Evolutionary conservation across 2,329 filamentous ascomycete species (phyloP), one percentile per base, ranked within the genome.

Genomic region (Rutstroemia sp.): DNA sequence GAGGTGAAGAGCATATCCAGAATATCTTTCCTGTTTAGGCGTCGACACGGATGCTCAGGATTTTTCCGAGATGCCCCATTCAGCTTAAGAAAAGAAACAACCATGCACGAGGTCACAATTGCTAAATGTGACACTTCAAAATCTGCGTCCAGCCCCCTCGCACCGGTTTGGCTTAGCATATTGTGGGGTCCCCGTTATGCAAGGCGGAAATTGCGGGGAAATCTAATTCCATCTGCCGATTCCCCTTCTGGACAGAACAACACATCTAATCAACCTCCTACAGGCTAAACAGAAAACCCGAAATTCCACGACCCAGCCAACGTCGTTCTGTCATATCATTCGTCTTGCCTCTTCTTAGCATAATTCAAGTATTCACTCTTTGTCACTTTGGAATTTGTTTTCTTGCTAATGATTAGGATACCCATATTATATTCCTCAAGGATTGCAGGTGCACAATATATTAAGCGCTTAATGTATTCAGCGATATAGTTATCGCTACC

Each of bases 201-300:
- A 19, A 14, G 16, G 21, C 25, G 54, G 44, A 38, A 44, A 44
- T 38, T 58, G 59, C 58, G 62, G 62, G 58, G 54, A 61, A 62
- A 48, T 46, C 48, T 50, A 58, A 37, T 56, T 59, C 58, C 58
- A 58, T 61, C 49, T 64, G 52, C 60, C 57, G 56, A 14, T 34
- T 52, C 25, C 16, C n/a, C 25, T 27, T 23, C 30, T 23, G 30
- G 12, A 34, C 30, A 9, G 30, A 34, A 34, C 30, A 12, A 34
- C 30, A 45, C 19, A 47, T 52, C 49, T 54, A 47, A 56, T 50
- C 52, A 50, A 58, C 50, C 41, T 46, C 54, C 55, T 38, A 58
- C 48, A 56, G 59, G 49, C 59, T 61, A 55, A 61, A 58, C 30
- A 25, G 18, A 54, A 49, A 34, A 42, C 39, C 39, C 39, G 39